Evolutionary conservation across 768 basidiomycete genomes (phyloP).

Genomic region (Boletus rubropictus): DNA sequence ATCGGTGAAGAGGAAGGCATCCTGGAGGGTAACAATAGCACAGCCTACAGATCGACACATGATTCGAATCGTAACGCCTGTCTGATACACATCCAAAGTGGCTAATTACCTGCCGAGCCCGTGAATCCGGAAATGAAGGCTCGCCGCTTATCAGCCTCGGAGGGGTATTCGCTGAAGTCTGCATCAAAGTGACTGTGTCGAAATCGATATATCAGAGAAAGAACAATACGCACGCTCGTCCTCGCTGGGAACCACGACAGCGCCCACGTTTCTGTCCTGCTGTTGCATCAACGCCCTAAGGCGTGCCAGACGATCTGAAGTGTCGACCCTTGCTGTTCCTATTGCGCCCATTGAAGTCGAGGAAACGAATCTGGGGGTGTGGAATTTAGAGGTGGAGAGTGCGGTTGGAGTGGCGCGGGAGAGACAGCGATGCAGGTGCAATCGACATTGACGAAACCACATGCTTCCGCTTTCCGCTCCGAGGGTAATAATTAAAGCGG

Average conservation of each 20-base stretch:
- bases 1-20: conserved; percentile 88
- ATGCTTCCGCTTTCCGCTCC: conserved; percentile 25
- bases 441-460: conserved; percentile 20
- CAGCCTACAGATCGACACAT: conserved; percentile 45
- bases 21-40: conserved; percentile 64
- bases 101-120: conserved; percentile 76
- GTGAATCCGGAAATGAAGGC: conserved; percentile 91
- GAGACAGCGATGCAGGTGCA: conserved; percentile 19
- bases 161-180: conserved; percentile 90
- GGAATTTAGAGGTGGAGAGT: not conserved
- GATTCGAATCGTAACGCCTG: not conserved
- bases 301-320: conserved; percentile 53
- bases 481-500: not conserved
- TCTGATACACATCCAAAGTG: not conserved
- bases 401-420: conserved; percentile 10
- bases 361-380: conserved; percentile 6
- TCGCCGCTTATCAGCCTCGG: conserved; percentile 76
- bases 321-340: conserved; percentile 47
- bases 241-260: conserved; percentile 82
- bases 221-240: conserved; percentile 69
- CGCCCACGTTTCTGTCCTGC: conserved; percentile 51
- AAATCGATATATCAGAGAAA: not conserved
- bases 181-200: not conserved
- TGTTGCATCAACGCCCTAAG: conserved; percentile 68
- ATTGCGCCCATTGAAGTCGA: conserved; percentile 34